These are phyloP conservation scores for Bassia scoparia DNA, from an alignment of 148 eudicot genomes.

Conservation along the genomic window DNA sequence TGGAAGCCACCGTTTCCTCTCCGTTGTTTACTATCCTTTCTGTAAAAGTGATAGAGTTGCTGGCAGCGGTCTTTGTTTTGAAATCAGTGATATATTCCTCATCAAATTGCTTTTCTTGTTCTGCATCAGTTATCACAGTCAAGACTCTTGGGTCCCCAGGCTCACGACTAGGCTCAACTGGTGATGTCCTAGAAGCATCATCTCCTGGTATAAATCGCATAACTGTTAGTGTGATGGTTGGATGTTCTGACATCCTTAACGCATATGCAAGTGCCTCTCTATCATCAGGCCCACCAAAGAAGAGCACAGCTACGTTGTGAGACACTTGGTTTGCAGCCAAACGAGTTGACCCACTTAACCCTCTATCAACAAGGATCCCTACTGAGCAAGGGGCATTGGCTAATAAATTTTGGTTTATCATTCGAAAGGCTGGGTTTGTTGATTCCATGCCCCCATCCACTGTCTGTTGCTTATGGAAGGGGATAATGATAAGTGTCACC, in stretches of 20 bases:
- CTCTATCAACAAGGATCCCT: constrained; percentile 69
- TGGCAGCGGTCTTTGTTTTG: constrained; percentile 35
- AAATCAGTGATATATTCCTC: constrained; percentile 59
- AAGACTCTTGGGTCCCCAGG: constrained; percentile 35
- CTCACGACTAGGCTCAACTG: constrained; percentile 30
- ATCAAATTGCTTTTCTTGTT: constrained; percentile 52
- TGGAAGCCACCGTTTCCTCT: constrained; percentile 69
- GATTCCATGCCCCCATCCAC: constrained; percentile 73
- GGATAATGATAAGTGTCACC: constrained; percentile 53
- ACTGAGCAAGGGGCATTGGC: constrained; percentile 73
- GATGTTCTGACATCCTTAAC: constrained; percentile 54
- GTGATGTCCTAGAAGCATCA: constrained; percentile 27
- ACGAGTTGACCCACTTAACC: constrained; percentile 45
- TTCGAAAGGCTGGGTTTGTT: constrained; percentile 48
- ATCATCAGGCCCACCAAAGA: constrained; percentile 62
- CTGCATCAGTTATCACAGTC: constrained; percentile 51
- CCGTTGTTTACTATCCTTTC: constrained; percentile 63
- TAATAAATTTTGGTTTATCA: constrained; percentile 54
- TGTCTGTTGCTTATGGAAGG: constrained; percentile 74
- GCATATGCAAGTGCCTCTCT: constrained; percentile 63
- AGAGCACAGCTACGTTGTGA: constrained; percentile 46
- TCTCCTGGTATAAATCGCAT: constrained; percentile 51
- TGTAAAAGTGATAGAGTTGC: constrained; percentile 36
- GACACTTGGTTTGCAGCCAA: constrained; percentile 34
- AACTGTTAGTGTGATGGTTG: constrained; percentile 42